Percentiles rank a stretch among this genome's conserved stretches.
Evolutionary conservation across 2,329 filamentous ascomycete species (phyloP).

Genomic region (Penicillium sp.): DNA sequence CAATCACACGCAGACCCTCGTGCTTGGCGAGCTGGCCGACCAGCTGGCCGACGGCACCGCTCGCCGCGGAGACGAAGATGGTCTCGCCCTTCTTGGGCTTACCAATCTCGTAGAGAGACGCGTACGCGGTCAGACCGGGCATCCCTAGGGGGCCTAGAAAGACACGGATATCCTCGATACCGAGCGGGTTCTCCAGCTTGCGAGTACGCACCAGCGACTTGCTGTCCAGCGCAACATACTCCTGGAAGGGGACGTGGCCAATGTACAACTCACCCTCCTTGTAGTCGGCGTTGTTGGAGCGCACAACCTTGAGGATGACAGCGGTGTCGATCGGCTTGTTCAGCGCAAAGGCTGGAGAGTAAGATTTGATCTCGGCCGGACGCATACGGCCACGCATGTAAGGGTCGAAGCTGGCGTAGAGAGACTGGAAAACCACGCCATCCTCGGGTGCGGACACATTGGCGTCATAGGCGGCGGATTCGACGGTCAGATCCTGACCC

Average conservation of each 20-base stretch:
- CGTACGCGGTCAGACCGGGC: conserved; percentile 74
- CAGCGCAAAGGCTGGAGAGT: conserved; percentile 61
- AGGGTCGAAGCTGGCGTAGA: conserved; percentile 76
- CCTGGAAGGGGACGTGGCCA: conserved; percentile 58
- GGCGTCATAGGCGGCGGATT: conserved; percentile 66
- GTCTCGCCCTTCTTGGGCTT: conserved; percentile 74
- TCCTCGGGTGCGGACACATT: conserved; percentile 55
- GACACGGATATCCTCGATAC: conserved; percentile 49
- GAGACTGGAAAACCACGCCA: conserved; percentile 66
- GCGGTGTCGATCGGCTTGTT: conserved; percentile 63
- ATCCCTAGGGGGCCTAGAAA: conserved; percentile 77
- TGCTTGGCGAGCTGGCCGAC: conserved; percentile 82
- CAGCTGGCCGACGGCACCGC: conserved; percentile 76
- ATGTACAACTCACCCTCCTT: conserved; percentile 65
- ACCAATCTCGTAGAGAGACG: conserved; percentile 70
- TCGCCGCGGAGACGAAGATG: conserved; percentile 77
- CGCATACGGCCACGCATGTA: conserved; percentile 83
- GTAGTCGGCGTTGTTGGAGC: conserved; percentile 63
- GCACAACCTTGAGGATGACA: conserved; percentile 66
- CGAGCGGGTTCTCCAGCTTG: conserved; percentile 64
- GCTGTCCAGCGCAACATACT: conserved; percentile 63
- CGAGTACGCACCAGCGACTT: conserved; percentile 45
- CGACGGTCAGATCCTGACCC: conserved; percentile 67
- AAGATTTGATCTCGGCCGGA: conserved; percentile 61
- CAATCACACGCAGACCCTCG: conserved; percentile 74